Conservation (phyloP, 192 early-diverging fungal species). For the Chytriomyces confervae region DNA sequence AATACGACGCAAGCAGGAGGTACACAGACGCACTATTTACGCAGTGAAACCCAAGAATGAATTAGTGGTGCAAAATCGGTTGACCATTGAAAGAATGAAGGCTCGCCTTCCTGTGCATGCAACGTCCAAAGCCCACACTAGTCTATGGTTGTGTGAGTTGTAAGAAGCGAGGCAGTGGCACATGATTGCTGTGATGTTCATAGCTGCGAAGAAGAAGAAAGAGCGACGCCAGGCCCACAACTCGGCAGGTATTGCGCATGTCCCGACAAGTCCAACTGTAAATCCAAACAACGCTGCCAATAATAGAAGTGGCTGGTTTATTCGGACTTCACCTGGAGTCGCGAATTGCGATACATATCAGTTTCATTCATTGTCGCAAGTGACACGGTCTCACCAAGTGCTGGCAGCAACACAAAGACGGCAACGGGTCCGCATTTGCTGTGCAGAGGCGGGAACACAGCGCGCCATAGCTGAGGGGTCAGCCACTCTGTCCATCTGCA, state of each 20-base stretch:
- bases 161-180: neutral
- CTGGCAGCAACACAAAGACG: too few species aligned
- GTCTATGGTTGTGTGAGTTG: neutral
- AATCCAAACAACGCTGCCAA: neutral
- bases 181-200: neutral
- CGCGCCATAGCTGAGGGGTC: too few species aligned
- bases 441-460: too few species aligned
- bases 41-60: neutral
- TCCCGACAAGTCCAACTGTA: neutral
- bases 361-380: too few species aligned
- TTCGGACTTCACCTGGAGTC: too few species aligned
- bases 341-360: too few species aligned
- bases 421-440: too few species aligned
- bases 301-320: neutral
- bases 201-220: neutral
- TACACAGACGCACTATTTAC: neutral
- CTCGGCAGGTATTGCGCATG: neutral
- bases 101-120: neutral
- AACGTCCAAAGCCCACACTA: neutral
- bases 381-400: too few species aligned
- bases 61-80: neutral
- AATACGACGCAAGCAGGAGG: neutral
- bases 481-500: too few species aligned
- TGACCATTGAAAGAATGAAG: neutral
- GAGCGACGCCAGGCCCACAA: neutral